Evolutionary conservation across 169 alveolate species (phyloP), one percentile per base, ranked within the genome.

Genomic region (Cardiosporidium cionae): DNA sequence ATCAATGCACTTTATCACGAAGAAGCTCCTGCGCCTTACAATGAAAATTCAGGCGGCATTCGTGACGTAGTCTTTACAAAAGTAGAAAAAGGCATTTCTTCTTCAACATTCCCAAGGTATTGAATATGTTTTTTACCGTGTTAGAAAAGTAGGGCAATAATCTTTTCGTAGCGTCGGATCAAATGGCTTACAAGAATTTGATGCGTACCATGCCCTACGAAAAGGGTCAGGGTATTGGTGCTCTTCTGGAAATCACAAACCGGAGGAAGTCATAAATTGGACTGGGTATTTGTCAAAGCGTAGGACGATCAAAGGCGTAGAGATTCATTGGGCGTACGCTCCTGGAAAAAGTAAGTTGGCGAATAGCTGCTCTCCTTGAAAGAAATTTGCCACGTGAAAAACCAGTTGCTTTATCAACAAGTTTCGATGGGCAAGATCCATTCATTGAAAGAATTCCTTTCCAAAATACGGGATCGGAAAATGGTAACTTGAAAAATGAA

Each of bases 171-270:
- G 58, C n/a, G 16, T 76, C 22, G 78, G 82, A 2, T 6, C 23
- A 7, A 71, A 37, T 31, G 82, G 82, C 32, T 32, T 32, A 35
- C 36, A 75, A 16, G 83, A 77, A 36, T 77, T 65, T 36, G 58
- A 77, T 1, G 74, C 83, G 1, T 77, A 77, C 22, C 58, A 69
- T 23, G 83, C 78, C 3, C 29, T 68, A 7, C 35, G 32, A 23
- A 34, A 36, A 1, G 83, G 83, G 3, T 77, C 83, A 2, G 83
- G 83, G 23, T 77, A 70, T 34, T 77, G 83, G 83, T 65, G 83
- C 36, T 77, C 83, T 0, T 74, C 63, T 7, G 83, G 83, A 7
- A 65, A 69, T 52, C 83, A 77, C 58, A 23, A 37, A 0, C 58
- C 37, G 29, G 63, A 23, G 1, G 77, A 63, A 4, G 68, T 77